Base-by-base conservation (phyloP, 208 protist genomes). In the Spongospora subterranea region DNA sequence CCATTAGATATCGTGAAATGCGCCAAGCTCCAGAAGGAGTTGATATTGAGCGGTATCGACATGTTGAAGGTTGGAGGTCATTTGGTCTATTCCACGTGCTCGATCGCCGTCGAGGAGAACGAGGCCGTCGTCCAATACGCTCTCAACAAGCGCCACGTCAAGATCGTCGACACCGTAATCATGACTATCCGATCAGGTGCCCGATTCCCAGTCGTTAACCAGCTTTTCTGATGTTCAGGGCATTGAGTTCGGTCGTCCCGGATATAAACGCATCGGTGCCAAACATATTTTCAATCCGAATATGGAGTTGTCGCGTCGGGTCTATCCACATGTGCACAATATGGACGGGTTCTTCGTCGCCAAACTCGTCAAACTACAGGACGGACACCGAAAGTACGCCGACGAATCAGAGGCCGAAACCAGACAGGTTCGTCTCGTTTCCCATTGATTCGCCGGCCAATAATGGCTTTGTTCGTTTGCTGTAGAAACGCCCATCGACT, bases 301-400 rank as follows among this genome's bases (percentile, higher is more conserved):
- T 29, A 88, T 97, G 1, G 92, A 89, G 43, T 65, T 94, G 0
- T 88, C 95, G n/a, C 46, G 90, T 40, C 91, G 95, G 50, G 94
- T 98, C 93, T 99, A 99, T 91, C 99, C 99, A 35, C 99, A 99
- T 92, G 96, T 96, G 38, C 98, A 99, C 95, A 99, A 99, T 95
- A 99, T 99, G 97, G 98, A 99, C 91, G 99, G 99, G 88, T 99
- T 99, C 96, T 99, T 97, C 94, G 98, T 99, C 0, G 97, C 96
- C 93, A 99, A 99, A 94, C 93, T 99, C 53, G 96, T 97, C 92
- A 99, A 99, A 94, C 60, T 96, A 17, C 90, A 89, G 39, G 94
- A 97, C 76, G 92, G 29, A 20, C 45, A 6, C 29, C 88, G 54
- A 6, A 45, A 40, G 46, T 88, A 29, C 46, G 77, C 24, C 77